Conservation (phyloP, 2,329 filamentous ascomycete species). For the Tympanopsis confertula region DNA sequence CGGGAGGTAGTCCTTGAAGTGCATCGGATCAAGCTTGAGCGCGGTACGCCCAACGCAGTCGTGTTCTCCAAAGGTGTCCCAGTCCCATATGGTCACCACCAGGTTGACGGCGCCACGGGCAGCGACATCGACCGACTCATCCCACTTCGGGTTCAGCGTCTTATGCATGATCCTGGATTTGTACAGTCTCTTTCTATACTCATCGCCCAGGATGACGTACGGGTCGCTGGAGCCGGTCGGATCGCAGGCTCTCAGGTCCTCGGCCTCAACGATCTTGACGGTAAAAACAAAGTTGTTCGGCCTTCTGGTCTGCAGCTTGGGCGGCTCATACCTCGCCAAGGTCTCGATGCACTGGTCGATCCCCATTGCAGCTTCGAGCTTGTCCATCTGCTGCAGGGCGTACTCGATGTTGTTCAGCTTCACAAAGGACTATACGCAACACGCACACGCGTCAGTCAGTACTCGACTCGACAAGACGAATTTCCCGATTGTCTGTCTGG, state of each 20-base stretch:
- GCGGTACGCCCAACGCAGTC: conserved; percentile 67
- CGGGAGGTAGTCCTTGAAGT: conserved; percentile 64
- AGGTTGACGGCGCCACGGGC: conserved; percentile 61
- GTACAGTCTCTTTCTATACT: conserved; percentile 63
- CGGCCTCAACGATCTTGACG: conserved; percentile 68
- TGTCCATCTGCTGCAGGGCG: conserved; percentile 59
- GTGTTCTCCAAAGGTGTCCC: conserved; percentile 67
- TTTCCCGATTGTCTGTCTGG: conserved; percentile 3
- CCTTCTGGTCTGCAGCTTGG: conserved; percentile 33
- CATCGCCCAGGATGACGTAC: conserved; percentile 64
- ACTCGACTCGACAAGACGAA: not conserved
- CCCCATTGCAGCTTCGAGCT: conserved; percentile 58
- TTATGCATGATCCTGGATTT: conserved; percentile 64
- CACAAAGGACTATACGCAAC: conserved; percentile 48
- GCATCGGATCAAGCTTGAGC: conserved; percentile 60
- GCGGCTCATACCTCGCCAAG: conserved; percentile 46
- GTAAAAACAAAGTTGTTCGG: conserved; percentile 64
- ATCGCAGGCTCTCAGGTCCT: conserved; percentile 66
- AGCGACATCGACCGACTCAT: conserved; percentile 65
- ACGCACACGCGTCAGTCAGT: conserved; percentile 13
- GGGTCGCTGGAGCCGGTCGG: conserved; percentile 65
- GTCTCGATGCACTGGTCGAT: conserved; percentile 64
- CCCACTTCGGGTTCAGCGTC: conserved; percentile 63
- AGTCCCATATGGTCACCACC: conserved; percentile 68
- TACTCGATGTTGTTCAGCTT: conserved; percentile 69